A percentile compares a stretch with the other conserved stretches of the same genome.
phyloP scores from a whole-genome alignment of 192 early-diverging fungal species.

The Coemansia sp. region DNA sequence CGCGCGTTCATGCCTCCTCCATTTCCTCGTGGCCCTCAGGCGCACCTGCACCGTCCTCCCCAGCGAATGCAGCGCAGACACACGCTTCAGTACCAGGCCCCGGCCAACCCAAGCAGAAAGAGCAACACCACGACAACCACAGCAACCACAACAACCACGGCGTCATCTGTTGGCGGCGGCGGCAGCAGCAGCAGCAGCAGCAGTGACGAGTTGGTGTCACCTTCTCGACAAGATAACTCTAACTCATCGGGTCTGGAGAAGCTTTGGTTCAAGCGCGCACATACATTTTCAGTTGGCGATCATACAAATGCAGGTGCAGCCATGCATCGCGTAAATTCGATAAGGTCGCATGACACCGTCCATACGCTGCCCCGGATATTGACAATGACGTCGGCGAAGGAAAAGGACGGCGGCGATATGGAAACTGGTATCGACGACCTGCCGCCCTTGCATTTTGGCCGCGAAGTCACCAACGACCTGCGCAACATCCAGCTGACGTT shows the following conservation, averaged over 20 bases:
- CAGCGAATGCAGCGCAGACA: not conserved
- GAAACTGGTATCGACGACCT: constrained; percentile 36
- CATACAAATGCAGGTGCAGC: not conserved
- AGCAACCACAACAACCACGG: not conserved
- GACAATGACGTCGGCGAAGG: constrained; percentile 25
- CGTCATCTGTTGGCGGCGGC: not conserved
- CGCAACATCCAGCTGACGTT: constrained; percentile 52
- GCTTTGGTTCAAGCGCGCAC: constrained; percentile 29
- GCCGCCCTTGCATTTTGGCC: constrained; percentile 38
- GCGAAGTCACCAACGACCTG: constrained; percentile 44
- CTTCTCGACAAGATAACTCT: not conserved
- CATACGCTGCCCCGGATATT: constrained; percentile 26
- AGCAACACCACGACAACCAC: not conserved
- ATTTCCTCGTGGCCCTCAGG: not conserved
- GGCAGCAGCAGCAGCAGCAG: constrained; percentile 15
- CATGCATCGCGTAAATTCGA: not conserved
- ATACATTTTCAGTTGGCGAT: constrained; percentile 26
- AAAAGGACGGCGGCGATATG: constrained; percentile 29
- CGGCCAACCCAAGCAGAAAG: not conserved
- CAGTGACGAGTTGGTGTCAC: constrained; percentile 5
- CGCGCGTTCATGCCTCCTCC: not conserved
- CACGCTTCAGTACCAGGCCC: not conserved
- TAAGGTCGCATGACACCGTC: constrained; percentile 9
- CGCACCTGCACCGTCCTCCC: not conserved
- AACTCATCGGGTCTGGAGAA: constrained; percentile 22